phyloP scores from a whole-genome alignment of 176 grass and related monocot species.

The Triticum monococcum region DNA sequence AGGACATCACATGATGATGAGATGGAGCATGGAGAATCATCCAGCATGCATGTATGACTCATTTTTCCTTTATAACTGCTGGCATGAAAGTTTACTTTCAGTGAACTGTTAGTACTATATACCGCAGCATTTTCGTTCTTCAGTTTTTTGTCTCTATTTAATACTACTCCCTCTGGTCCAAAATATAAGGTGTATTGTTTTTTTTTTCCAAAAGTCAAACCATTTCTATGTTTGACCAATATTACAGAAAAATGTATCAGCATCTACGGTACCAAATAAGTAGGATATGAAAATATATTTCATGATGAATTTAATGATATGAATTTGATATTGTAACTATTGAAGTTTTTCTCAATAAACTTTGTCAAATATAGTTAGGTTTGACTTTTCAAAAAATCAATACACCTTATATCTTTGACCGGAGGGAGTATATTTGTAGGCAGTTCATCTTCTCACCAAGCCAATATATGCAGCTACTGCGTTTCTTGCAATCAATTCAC shows the following conservation, averaged over 20 bases:
- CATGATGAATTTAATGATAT: neutral
- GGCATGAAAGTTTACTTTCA: constrained; percentile 1
- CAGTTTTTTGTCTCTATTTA: neutral
- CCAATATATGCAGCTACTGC: neutral
- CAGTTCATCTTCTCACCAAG: neutral
- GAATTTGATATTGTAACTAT: neutral
- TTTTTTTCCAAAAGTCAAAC: neutral
- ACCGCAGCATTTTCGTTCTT: neutral
- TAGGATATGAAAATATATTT: neutral
- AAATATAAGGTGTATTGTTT: neutral
- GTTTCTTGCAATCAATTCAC: constrained; percentile 1
- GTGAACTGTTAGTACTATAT: neutral
- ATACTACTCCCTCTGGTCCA: neutral
- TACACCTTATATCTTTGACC: neutral
- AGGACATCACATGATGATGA: constrained; percentile 50
- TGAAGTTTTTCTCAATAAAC: neutral
- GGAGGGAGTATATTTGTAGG: neutral
- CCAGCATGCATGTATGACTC: constrained; percentile 67
- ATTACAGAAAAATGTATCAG: neutral
- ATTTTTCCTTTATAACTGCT: constrained; percentile 21
- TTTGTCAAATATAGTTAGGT: neutral
- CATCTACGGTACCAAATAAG: neutral
- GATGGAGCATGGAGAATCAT: constrained; percentile 68
- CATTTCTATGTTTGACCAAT: neutral
- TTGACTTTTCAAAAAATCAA: neutral